Percentiles rank a stretch among this genome's conserved stretches.
Evolutionary conservation across 805 yeast species (phyloP).

Genomic region (Kuraishia ogatae): DNA sequence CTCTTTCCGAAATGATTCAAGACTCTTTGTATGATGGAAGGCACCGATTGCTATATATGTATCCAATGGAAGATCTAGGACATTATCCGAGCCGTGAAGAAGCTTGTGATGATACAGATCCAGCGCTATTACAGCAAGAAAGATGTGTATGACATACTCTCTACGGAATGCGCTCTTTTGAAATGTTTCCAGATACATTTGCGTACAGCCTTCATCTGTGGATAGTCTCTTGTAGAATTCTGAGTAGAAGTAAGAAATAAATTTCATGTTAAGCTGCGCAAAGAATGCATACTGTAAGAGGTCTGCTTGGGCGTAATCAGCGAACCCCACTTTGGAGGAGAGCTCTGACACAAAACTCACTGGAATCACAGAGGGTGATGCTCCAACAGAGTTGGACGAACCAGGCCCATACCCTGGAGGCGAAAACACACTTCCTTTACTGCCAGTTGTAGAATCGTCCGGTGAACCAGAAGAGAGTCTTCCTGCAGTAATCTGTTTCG

Average conservation of each 20-base stretch:
- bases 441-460: conserved; percentile 1
- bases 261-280: conserved; percentile 8
- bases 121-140: conserved; percentile 10
- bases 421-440: neutral
- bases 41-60: conserved; percentile 13
- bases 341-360: neutral
- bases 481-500: conserved; percentile 2
- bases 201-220: conserved; percentile 8
- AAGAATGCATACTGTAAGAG: conserved; percentile 11
- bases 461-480: conserved; percentile 5
- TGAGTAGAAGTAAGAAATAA: conserved; percentile 10
- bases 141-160: conserved; percentile 13
- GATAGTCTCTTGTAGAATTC: conserved; percentile 12
- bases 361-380: neutral
- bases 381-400: conserved; percentile 8
- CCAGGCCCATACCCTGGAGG: conserved; percentile 10
- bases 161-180: conserved; percentile 7
- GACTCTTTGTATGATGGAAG: conserved; percentile 13
- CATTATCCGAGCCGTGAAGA: conserved; percentile 12
- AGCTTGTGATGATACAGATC: conserved; percentile 15
- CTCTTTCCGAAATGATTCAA: conserved; percentile 10
- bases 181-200: conserved; percentile 6
- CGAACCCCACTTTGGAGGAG: neutral
- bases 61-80: conserved; percentile 9
- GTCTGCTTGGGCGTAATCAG: conserved; percentile 9